These are phyloP conservation scores for Metschnikowia lochheadii DNA, from an alignment of 805 yeast species.

Conservation along the genomic window DNA sequence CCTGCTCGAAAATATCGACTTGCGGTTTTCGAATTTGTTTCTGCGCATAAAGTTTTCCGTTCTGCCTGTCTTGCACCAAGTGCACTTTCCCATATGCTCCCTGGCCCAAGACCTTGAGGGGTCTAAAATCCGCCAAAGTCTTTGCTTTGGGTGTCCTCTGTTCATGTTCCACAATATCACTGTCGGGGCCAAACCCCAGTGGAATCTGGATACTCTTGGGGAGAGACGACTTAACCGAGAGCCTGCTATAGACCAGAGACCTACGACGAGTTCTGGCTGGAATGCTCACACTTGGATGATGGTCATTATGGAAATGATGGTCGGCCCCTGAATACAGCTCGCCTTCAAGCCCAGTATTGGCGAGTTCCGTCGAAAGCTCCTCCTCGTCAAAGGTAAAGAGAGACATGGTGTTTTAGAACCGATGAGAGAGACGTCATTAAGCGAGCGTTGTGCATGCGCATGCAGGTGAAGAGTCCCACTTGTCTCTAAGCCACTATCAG, in stretches of 20 bases:
- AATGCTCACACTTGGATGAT: not conserved
- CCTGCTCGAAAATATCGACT: slow-evolving; percentile 21
- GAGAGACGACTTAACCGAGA: slow-evolving; percentile 16
- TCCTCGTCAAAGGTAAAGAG: slow-evolving; percentile 19
- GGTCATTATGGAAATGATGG: not conserved
- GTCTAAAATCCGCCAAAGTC: slow-evolving; percentile 36
- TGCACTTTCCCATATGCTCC: slow-evolving; percentile 44
- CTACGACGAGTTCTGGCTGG: slow-evolving; percentile 8
- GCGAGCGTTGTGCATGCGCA: not conserved
- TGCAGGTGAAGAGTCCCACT: not conserved
- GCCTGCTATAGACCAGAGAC: slow-evolving; percentile 17
- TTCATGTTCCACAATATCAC: not conserved
- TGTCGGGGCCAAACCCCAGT: slow-evolving; percentile 12
- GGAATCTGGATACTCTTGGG: slow-evolving; percentile 15
- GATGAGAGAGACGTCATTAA: not conserved
- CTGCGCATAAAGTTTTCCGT: slow-evolving; percentile 41
- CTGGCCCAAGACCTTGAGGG: slow-evolving; percentile 40
- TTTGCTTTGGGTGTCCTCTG: slow-evolving; percentile 14
- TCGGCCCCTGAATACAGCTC: not conserved
- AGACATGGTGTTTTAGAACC: slow-evolving; percentile 8
- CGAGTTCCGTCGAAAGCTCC: slow-evolving; percentile 12
- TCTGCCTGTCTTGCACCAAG: slow-evolving; percentile 34
- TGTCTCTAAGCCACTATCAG: not conserved
- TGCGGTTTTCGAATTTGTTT: slow-evolving; percentile 37
- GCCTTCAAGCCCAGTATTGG: slow-evolving; percentile 6